A percentile compares a stretch with the other conserved stretches of the same genome.
Evolutionary conservation across 768 basidiomycete species (phyloP).

Genomic region (Lyophyllum decastes): DNA sequence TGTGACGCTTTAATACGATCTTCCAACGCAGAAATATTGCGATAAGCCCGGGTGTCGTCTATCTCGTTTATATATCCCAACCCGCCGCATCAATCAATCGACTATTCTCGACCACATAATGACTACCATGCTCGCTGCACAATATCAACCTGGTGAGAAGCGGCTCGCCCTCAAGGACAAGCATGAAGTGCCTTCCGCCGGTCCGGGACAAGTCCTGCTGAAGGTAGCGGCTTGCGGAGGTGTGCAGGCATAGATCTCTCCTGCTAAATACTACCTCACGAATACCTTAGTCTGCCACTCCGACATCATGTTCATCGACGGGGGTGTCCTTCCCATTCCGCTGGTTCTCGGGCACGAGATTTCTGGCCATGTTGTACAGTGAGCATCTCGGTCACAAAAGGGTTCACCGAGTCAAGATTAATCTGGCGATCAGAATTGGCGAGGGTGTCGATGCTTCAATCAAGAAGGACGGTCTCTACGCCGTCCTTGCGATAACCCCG

Average conservation of each 20-base stretch:
- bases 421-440: background rate
- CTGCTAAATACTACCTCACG: too few species aligned
- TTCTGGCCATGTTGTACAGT: conserved; percentile 9
- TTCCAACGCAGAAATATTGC: too few species aligned
- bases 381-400: background rate
- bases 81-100: background rate
- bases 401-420: background rate
- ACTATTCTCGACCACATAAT: background rate
- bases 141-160: conserved; percentile 8
- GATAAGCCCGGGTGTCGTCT: too few species aligned
- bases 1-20: too few species aligned
- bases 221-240: conserved; percentile 12
- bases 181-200: conserved; percentile 3
- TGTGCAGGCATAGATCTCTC: background rate
- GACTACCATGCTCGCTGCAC: conserved; percentile 9
- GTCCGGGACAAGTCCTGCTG: conserved; percentile 8
- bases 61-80: background rate
- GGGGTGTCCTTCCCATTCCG: conserved; percentile 1
- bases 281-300: conserved; percentile 6
- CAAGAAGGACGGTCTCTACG: conserved; percentile 2
- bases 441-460: conserved; percentile 3
- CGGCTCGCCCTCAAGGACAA: conserved; percentile 4
- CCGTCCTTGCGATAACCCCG: conserved; percentile 7
- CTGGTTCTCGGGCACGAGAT: conserved; percentile 12
- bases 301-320: conserved; percentile 12